Conservation (phyloP, 495 filamentous ascomycete genomes). For the Achaetomiella virescens region DNA sequence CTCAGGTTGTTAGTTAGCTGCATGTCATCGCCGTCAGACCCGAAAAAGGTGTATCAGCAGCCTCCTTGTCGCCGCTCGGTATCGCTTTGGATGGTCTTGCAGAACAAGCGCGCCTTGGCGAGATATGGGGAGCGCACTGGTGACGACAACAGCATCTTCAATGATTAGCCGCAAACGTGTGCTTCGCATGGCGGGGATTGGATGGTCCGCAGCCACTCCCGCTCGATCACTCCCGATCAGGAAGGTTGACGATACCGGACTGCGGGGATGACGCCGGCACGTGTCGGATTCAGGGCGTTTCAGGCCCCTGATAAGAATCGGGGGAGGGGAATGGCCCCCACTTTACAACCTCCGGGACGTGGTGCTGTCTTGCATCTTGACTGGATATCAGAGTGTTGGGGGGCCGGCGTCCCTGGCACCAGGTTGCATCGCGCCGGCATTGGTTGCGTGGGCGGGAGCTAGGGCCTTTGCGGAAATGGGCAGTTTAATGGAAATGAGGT, state of each 20-base stretch:
- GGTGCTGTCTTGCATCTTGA: conserved; percentile 12
- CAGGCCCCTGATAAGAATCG: conserved; percentile 7
- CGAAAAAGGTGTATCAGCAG: no score
- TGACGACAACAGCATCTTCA: background rate
- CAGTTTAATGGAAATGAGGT: background rate
- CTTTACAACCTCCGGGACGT: conserved; percentile 11
- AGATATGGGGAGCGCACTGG: no score
- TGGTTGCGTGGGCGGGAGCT: conserved; percentile 7
- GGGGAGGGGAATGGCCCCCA: background rate
- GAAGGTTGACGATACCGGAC: conserved; percentile 13
- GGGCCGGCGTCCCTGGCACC: background rate
- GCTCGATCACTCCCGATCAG: conserved; percentile 14
- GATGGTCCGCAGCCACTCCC: background rate
- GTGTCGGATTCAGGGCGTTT: conserved; percentile 5
- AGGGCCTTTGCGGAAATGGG: conserved; percentile 1
- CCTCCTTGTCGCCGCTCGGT: no score
- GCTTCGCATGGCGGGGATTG: conserved; percentile 8
- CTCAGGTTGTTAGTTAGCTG: no score
- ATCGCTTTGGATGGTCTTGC: no score
- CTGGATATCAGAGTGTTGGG: background rate
- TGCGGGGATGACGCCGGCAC: background rate
- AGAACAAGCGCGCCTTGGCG: no score
- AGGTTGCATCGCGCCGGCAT: conserved; percentile 16
- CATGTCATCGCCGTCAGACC: no score
- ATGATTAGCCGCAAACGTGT: conserved; percentile 11